phyloP scores from a whole-genome alignment of 2,329 filamentous ascomycete species.

The Epichloe festucae region DNA sequence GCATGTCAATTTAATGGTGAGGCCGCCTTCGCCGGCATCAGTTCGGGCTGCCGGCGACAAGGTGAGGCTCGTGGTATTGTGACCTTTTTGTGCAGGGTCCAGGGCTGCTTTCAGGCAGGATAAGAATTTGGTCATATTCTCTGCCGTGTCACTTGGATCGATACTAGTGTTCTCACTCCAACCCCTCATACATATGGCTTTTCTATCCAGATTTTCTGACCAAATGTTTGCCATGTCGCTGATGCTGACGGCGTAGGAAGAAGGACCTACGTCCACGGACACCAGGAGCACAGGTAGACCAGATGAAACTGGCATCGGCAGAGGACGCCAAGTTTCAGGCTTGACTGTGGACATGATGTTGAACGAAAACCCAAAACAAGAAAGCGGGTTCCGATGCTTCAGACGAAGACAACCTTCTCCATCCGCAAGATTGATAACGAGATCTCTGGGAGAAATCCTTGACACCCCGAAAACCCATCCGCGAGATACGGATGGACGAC shows the following conservation, averaged over 20 bases:
- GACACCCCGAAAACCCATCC: neutral
- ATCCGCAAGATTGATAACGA: neutral
- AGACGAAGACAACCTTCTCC: neutral
- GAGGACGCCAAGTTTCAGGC: slow-evolving; percentile 29
- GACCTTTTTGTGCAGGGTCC: slow-evolving; percentile 31
- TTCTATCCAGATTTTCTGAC: slow-evolving; percentile 49
- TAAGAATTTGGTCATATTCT: slow-evolving; percentile 56
- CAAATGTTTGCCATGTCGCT: slow-evolving; percentile 66
- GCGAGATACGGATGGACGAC: slow-evolving; percentile 1
- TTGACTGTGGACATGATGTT: slow-evolving; percentile 15
- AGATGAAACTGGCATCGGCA: slow-evolving; percentile 18
- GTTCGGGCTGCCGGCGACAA: slow-evolving; percentile 23
- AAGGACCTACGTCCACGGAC: slow-evolving; percentile 39
- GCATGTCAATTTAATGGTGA: slow-evolving; percentile 43
- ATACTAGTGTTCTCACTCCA: slow-evolving; percentile 54
- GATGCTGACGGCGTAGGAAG: slow-evolving; percentile 51
- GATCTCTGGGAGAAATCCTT: neutral
- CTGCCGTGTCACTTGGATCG: slow-evolving; percentile 55
- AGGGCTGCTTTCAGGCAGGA: slow-evolving; percentile 44
- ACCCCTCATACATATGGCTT: slow-evolving; percentile 50
- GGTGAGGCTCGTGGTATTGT: slow-evolving; percentile 31
- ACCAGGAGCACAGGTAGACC: slow-evolving; percentile 49
- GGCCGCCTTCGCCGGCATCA: slow-evolving; percentile 25
- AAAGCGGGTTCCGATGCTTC: neutral
- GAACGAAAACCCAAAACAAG: neutral